Conservation (phyloP, 257 asterid genomes). For the Plantago major region DNA sequence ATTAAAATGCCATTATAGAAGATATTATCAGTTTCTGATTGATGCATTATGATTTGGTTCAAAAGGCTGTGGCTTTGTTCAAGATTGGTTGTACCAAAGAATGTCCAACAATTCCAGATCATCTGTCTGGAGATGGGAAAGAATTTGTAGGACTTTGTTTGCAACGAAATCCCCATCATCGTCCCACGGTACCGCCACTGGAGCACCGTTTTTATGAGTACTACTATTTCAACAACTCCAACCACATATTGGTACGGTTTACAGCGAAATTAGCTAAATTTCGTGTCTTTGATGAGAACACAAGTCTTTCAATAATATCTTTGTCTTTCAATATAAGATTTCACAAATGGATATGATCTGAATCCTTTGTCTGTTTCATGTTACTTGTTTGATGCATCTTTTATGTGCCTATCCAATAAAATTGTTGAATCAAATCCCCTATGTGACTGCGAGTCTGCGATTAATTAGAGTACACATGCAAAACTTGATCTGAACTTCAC, state of each 20-base stretch:
- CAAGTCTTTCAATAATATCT: too few relatives aligned
- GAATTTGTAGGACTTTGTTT: conserved; percentile 74
- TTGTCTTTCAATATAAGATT: too few relatives aligned
- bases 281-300: too few relatives aligned
- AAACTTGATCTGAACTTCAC: too few relatives aligned
- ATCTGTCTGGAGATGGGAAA: conserved; percentile 69
- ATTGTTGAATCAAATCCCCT: too few relatives aligned
- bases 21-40: conserved; percentile 1
- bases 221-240: conserved; percentile 28
- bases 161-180: conserved; percentile 64
- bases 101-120: conserved; percentile 69
- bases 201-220: conserved; percentile 69
- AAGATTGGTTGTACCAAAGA: conserved; percentile 64
- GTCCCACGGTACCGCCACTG: conserved; percentile 71
- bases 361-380: too few relatives aligned
- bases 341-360: too few relatives aligned
- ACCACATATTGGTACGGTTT: conserved; percentile 39
- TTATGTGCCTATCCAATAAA: too few relatives aligned
- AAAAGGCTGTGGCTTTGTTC: conserved; percentile 51
- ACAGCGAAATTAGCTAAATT: too few relatives aligned
- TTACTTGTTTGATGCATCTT: too few relatives aligned
- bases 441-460: too few relatives aligned
- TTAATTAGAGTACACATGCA: too few relatives aligned
- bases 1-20: neutral
- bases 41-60: conserved; percentile 27